Evolutionary conservation across 2,329 filamentous ascomycete species (phyloP).

Genomic region (Fusarium secorum): DNA sequence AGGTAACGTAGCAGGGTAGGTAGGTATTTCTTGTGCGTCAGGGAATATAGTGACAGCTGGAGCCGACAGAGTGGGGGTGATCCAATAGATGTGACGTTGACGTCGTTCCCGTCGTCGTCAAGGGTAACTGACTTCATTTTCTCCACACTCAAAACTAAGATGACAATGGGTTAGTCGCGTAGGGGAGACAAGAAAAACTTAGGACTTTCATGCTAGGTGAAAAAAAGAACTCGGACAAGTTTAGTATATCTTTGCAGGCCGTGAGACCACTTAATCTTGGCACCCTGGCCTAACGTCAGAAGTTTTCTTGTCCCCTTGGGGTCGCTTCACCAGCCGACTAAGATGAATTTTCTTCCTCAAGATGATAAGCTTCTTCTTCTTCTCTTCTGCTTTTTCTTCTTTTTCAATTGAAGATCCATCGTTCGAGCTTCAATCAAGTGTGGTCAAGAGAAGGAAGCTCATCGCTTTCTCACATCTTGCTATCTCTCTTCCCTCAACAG

Average conservation of each 20-base stretch:
- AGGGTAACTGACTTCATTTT: constrained; percentile 1
- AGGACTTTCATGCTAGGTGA: background rate
- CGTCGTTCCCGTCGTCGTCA: background rate
- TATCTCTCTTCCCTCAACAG: background rate
- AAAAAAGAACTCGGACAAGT: rapidly evolving
- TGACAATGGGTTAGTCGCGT: constrained; percentile 17
- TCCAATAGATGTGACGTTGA: constrained; percentile 1
- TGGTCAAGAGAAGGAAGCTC: background rate
- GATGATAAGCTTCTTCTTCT: background rate
- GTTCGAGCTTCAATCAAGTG: constrained; percentile 5
- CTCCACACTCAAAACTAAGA: background rate
- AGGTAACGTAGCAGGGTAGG: background rate
- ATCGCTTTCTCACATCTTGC: background rate
- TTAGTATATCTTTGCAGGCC: too few relatives aligned
- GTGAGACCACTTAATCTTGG: background rate
- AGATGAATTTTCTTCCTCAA: constrained; percentile 20
- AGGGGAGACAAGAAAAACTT: background rate
- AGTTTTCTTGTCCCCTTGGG: background rate
- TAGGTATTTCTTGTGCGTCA: constrained; percentile 1
- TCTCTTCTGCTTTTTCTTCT: background rate
- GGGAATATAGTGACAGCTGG: background rate
- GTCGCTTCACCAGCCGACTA: constrained; percentile 10
- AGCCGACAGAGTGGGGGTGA: constrained; percentile 9
- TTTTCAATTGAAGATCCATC: background rate
- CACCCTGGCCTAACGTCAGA: background rate